Evolutionary conservation across 805 yeast species (phyloP).

Genomic region (Kodamaea fukazawae): DNA sequence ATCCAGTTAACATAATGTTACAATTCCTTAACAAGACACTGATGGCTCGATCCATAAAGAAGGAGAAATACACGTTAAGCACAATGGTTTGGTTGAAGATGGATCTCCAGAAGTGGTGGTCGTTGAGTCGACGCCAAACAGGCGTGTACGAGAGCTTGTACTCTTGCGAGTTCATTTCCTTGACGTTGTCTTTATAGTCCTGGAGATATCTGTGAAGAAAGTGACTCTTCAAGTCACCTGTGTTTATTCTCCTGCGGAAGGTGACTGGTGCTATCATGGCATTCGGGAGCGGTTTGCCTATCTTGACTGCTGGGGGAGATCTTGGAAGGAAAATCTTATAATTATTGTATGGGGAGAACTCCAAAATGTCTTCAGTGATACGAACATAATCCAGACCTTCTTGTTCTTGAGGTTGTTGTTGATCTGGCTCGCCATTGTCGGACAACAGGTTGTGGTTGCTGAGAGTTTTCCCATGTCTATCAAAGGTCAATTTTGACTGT

Average conservation of each 20-base stretch:
- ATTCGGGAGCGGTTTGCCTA: conserved; percentile 20
- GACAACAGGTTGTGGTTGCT: conserved; percentile 9
- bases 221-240: conserved; percentile 12
- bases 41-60: conserved; percentile 37
- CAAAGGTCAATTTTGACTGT: conserved; percentile 4
- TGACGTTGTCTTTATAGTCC: conserved; percentile 11
- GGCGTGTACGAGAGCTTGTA: conserved; percentile 18
- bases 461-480: conserved; percentile 4
- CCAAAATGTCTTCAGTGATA: not conserved
- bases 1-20: conserved; percentile 9
- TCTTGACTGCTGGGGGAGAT: conserved; percentile 8
- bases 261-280: conserved; percentile 13
- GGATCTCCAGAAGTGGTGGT: conserved; percentile 28
- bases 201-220: conserved; percentile 16
- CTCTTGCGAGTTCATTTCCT: conserved; percentile 15
- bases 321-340: conserved; percentile 11
- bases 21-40: conserved; percentile 23
- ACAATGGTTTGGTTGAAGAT: conserved; percentile 27
- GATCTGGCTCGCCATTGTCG: not conserved
- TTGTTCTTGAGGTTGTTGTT: not conserved
- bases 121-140: conserved; percentile 23
- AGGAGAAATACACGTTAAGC: conserved; percentile 31
- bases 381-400: not conserved
- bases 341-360: conserved; percentile 4
- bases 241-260: conserved; percentile 14